Conservation (phyloP, 2,329 filamentous ascomycete genomes). For the Passalora sequoiae region DNA sequence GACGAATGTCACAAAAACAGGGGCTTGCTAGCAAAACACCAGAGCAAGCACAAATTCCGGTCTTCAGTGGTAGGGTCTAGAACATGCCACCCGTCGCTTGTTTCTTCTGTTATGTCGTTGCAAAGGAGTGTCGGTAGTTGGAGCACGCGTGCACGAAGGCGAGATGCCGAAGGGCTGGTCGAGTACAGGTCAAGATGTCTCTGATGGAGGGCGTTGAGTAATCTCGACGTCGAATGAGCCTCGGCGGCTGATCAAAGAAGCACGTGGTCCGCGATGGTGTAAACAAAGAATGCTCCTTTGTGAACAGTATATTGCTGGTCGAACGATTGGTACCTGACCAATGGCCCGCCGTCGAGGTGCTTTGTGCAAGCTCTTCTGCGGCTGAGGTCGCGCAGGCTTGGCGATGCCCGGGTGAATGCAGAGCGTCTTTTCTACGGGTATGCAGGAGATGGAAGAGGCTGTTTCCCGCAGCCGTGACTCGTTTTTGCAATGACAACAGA, state of each 20-base stretch:
- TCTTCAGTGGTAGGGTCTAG: constrained; percentile 16
- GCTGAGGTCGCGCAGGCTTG: constrained; percentile 13
- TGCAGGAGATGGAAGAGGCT: background rate
- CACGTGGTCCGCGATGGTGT: constrained; percentile 17
- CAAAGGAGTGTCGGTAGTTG: constrained; percentile 33
- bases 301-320: constrained; percentile 12
- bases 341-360: constrained; percentile 10
- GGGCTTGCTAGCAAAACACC: constrained; percentile 21
- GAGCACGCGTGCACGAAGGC: constrained; percentile 13
- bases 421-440: constrained; percentile 12
- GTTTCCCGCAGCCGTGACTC: constrained; percentile 1
- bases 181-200: constrained; percentile 4
- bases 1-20: constrained; percentile 37
- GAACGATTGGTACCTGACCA: constrained; percentile 17
- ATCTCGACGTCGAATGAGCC: constrained; percentile 5
- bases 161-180: constrained; percentile 2
- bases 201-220: background rate
- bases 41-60: background rate
- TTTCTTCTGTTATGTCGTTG: constrained; percentile 12
- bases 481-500: constrained; percentile 7
- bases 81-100: constrained; percentile 25
- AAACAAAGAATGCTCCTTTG: constrained; percentile 20
- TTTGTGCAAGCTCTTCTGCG: constrained; percentile 14
- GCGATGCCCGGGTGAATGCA: constrained; percentile 13
- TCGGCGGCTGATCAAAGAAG: constrained; percentile 7